A percentile compares a stretch with the other conserved stretches of the same genome.
Evolutionary conservation across 2,329 filamentous ascomycete genomes (phyloP).

Genomic region (Torrubiella hemipterigena): DNA sequence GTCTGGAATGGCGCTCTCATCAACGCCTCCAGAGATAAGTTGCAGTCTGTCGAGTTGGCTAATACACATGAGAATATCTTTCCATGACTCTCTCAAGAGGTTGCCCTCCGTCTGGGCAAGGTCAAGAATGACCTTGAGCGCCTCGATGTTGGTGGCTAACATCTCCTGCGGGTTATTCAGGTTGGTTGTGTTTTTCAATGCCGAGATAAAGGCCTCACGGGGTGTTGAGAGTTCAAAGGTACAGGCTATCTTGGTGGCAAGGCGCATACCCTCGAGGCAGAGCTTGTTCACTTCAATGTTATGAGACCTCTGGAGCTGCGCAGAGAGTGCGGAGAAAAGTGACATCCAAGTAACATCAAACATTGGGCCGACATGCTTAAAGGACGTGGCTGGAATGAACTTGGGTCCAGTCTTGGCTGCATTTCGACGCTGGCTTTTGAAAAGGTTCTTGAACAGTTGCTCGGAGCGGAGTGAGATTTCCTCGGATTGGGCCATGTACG

Average conservation of each 20-base stretch:
- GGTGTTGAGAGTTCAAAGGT: conserved; percentile 90
- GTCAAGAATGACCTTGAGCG: conserved; percentile 81
- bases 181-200: conserved; percentile 86
- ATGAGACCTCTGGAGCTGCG: conserved; percentile 84
- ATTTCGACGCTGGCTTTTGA: conserved; percentile 78
- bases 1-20: conserved; percentile 85
- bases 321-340: conserved; percentile 87
- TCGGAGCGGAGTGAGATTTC: conserved; percentile 66
- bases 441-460: conserved; percentile 86
- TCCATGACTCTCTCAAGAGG: conserved; percentile 79
- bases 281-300: conserved; percentile 86
- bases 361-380: conserved; percentile 94
- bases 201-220: conserved; percentile 86
- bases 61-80: conserved; percentile 88
- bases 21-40: conserved; percentile 86
- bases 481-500: conserved; percentile 88
- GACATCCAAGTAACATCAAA: conserved; percentile 99
- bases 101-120: conserved; percentile 91
- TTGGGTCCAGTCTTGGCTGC: conserved; percentile 54
- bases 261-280: conserved; percentile 89
- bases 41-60: conserved; percentile 93
- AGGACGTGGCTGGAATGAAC: conserved; percentile 89
- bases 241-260: conserved; percentile 87
- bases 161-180: conserved; percentile 93
- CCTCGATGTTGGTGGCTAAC: conserved; percentile 91